Conservation (phyloP, 371 early-diverging fungal genomes). For the Mucor sp. region DNA sequence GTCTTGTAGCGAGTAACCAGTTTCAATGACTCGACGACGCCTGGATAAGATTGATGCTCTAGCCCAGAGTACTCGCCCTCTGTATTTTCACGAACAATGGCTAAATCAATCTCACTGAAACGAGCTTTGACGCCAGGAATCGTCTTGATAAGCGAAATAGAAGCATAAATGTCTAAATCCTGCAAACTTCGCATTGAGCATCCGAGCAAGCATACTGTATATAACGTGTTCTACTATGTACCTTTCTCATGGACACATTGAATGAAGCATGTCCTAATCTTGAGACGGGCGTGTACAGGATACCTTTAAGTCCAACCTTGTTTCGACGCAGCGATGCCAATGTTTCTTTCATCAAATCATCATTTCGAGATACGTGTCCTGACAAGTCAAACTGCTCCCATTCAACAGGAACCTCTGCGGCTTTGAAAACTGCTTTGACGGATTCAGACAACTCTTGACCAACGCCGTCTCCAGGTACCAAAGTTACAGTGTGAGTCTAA, state of each 20-base stretch:
- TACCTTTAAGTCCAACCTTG: slow-evolving; percentile 97
- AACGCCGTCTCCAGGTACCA: slow-evolving; percentile 98
- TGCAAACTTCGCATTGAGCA: background rate
- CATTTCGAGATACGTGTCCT: slow-evolving; percentile 78
- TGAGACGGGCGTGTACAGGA: slow-evolving; percentile 90
- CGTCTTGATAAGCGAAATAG: slow-evolving; percentile 84
- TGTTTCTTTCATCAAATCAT: slow-evolving; percentile 79
- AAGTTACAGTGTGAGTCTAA: slow-evolving; percentile 64
- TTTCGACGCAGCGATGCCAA: slow-evolving; percentile 90
- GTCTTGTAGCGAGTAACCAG: slow-evolving; percentile 93
- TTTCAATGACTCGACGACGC: slow-evolving; percentile 98
- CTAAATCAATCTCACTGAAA: slow-evolving; percentile 91
- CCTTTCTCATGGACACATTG: slow-evolving; percentile 93
- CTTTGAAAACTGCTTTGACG: slow-evolving; percentile 92
- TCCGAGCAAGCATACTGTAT: background rate
- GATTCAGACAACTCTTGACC: slow-evolving; percentile 90
- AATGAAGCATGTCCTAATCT: slow-evolving; percentile 84
- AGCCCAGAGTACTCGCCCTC: slow-evolving; percentile 98
- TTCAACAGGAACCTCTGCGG: slow-evolving; percentile 90
- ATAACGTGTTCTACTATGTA: background rate
- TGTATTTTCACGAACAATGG: slow-evolving; percentile 98
- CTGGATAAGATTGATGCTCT: slow-evolving; percentile 96
- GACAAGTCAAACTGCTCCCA: slow-evolving; percentile 95
- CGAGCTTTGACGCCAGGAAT: slow-evolving; percentile 81
- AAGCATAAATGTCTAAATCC: slow-evolving; percentile 94